Base-by-base conservation (phyloP, 352 stramenopile genomes). In the Halophytophthora polymorphica region DNA sequence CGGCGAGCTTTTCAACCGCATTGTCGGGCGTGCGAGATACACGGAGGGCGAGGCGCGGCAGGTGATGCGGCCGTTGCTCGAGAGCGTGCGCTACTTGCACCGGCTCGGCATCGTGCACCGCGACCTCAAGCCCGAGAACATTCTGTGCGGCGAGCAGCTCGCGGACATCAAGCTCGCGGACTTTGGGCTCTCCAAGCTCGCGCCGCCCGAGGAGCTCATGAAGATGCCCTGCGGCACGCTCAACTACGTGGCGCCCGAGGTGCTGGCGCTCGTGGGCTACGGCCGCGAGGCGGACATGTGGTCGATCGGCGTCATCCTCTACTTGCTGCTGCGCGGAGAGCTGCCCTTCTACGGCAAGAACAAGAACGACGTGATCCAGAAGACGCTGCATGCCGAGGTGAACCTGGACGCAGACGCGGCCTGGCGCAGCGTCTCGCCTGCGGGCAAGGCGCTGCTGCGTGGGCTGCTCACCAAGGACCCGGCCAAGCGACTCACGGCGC, bases 1-100 rank as follows among this genome's bases (percentile, higher is more conserved):
- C n/a, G 96, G 96, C 14, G 96, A 99, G 59, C 65, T 99, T 6
- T 99, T 98, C 70, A 96, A 98, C 69, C 81, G 89, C 3, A 99
- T 99, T 56, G 91, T 98, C 0, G 82, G 87, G 1, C 69, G 83
- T 3, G 76, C 77, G 22, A 58, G 83, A 39, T 96, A 96, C 53
- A 95, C 84, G 2, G 91, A 98, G 65, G 69, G 80, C 2, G 86
- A 98, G 48, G 90, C 91, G 6, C 82, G 85, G 6, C 72, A 79
- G 10, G 80, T 97, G 22, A 94, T 98, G 69, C 59, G 74, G 25
- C 90, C 88, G 17, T 62, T 97, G 25, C 74, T 96, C 15, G 88
- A 97, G 58, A 93, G 82, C 37, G 82, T 97, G 6, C 83, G 72
- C 48, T 97, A 98, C 50, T 61, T 98, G 29, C 92, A 97, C 36